phyloP scores from a whole-genome alignment of 2,329 filamentous ascomycete species.

The Colletotrichum filicis region DNA sequence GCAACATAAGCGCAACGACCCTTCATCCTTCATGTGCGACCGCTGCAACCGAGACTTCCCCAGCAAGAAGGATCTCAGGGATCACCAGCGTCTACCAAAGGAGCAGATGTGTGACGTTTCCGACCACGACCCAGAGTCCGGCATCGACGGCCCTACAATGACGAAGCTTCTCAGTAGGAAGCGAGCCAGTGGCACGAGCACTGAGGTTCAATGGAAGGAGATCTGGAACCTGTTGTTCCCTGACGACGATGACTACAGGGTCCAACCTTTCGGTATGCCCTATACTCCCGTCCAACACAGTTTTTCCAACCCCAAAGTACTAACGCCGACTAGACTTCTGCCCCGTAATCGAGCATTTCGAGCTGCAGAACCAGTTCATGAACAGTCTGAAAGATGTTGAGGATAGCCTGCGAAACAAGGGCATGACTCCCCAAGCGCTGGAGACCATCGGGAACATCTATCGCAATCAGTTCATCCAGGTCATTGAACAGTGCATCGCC shows the following conservation, averaged over 20 bases:
- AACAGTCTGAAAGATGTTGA: constrained; percentile 47
- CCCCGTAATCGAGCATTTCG: constrained; percentile 55
- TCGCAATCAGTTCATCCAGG: constrained; percentile 53
- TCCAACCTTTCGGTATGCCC: constrained; percentile 45
- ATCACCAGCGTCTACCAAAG: constrained; percentile 52
- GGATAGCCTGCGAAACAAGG: constrained; percentile 48
- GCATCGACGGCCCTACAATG: constrained; percentile 52
- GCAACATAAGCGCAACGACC: constrained; percentile 54
- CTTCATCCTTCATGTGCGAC: constrained; percentile 53
- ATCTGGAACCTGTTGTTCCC: constrained; percentile 56
- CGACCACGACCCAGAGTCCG: constrained; percentile 52
- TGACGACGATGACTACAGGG: constrained; percentile 48
- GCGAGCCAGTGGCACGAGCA: constrained; percentile 49
- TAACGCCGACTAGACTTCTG: constrained; percentile 46
- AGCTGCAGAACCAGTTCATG: constrained; percentile 48
- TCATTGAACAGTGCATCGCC: constrained; percentile 48
- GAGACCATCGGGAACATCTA: constrained; percentile 52
- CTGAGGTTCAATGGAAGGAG: constrained; percentile 52
- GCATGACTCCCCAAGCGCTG: constrained; percentile 49
- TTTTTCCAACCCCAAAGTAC: not conserved
- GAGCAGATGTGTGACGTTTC: constrained; percentile 55
- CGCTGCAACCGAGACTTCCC: constrained; percentile 52
- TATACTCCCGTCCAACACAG: not conserved
- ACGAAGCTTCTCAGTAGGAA: constrained; percentile 53
- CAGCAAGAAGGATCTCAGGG: constrained; percentile 50